A percentile compares a stretch with the other conserved stretches of the same genome.
Evolutionary conservation across 306 rosid genomes (phyloP).

Genomic region (Vigna nakashimae): DNA sequence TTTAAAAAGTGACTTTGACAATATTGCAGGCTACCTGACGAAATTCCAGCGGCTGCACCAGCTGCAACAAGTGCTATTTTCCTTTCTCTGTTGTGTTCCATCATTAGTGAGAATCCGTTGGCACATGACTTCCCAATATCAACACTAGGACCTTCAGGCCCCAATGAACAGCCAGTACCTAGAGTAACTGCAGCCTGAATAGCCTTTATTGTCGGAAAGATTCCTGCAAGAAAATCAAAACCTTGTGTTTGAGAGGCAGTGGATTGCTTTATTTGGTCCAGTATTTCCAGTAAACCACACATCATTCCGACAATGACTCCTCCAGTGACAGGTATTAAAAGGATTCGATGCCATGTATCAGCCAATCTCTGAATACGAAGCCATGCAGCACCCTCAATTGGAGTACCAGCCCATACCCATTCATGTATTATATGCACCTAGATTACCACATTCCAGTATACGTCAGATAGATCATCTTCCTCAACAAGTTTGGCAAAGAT

Average conservation of each 20-base stretch:
- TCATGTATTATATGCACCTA: constrained; percentile 94
- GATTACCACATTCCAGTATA: constrained; percentile 45
- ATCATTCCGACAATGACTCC: constrained; percentile 98
- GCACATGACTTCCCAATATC: constrained; percentile 99
- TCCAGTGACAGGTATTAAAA: constrained; percentile 86
- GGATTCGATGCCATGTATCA: constrained; percentile 97
- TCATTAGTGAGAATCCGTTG: constrained; percentile 86
- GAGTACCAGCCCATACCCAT: constrained; percentile 99
- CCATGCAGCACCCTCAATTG: constrained; percentile 97
- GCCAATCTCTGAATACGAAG: constrained; percentile 91
- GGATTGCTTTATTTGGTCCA: constrained; percentile 84
- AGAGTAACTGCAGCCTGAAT: constrained; percentile 93
- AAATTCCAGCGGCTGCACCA: constrained; percentile 96
- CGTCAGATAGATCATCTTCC: constrained; percentile 38
- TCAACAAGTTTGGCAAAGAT: constrained; percentile 5
- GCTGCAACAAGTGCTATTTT: constrained; percentile 97
- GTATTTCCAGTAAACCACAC: constrained; percentile 93
- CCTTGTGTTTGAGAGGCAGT: constrained; percentile 77
- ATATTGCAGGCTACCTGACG: constrained; percentile 71
- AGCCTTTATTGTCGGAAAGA: constrained; percentile 86
- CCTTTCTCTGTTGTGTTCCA: constrained; percentile 95
- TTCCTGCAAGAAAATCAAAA: constrained; percentile 84
- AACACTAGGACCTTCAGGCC: constrained; percentile 99
- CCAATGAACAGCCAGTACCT: constrained; percentile 98
- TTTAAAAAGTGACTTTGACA: constrained; percentile 35